phyloP scores from a whole-genome alignment of 495 filamentous ascomycete genomes.

The Podospora australis region DNA sequence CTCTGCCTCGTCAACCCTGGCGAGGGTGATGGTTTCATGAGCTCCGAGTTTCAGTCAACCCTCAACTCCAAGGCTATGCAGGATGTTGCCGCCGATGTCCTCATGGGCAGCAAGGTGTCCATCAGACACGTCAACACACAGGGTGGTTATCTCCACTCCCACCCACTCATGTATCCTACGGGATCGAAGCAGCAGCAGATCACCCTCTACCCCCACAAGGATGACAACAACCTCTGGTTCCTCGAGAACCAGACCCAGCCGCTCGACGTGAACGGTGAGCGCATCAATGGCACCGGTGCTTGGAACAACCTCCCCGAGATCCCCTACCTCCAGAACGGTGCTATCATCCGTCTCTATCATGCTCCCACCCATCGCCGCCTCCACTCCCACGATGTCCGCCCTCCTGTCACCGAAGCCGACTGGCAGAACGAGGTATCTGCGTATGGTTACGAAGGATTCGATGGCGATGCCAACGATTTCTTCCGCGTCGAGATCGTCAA shows the following conservation, averaged over 20 bases:
- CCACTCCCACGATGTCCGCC: conserved; percentile 95
- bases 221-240: conserved; percentile 93
- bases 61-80: conserved; percentile 94
- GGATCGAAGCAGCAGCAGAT: conserved; percentile 98
- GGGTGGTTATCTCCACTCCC: conserved; percentile 94
- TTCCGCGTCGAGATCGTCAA: conserved; percentile 95
- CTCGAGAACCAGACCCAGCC: conserved; percentile 95
- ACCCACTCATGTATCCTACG: conserved; percentile 92
- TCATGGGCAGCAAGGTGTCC: conserved; percentile 76
- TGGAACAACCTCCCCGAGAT: conserved; percentile 70
- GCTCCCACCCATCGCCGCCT: conserved; percentile 74
- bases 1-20: conserved; percentile 86
- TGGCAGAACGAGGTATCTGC: conserved; percentile 99
- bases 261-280: conserved; percentile 61
- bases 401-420: conserved; percentile 93
- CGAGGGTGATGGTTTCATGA: conserved; percentile 99
- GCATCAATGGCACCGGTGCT: conserved; percentile 70
- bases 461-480: conserved; percentile 92
- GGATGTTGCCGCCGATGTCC: conserved; percentile 87
- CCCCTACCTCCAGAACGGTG: conserved; percentile 70
- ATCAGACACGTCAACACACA: conserved; percentile 95
- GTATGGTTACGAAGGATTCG: conserved; percentile 95
- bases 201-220: conserved; percentile 97
- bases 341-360: conserved; percentile 77
- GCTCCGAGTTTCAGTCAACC: conserved; percentile 96